Evolutionary conservation across 371 early-diverging fungal genomes (phyloP).

Genomic region (Catenaria anguillulae): DNA sequence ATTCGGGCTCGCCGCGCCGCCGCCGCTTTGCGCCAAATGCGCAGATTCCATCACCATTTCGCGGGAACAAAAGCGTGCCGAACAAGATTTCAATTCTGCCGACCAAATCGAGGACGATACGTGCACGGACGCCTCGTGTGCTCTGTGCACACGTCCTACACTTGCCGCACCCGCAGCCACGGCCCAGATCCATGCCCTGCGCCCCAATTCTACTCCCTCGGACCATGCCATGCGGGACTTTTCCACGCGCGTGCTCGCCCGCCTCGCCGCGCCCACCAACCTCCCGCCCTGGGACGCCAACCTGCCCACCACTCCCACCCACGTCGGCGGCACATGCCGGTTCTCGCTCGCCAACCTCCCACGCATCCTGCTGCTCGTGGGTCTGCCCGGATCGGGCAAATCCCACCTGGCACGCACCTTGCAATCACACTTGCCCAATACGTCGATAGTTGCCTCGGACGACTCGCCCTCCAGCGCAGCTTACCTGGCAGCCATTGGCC

Average conservation of each 20-base stretch:
- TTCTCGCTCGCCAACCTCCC: neutral
- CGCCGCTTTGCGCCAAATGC: constrained; percentile 13
- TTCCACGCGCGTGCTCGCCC: too few species aligned
- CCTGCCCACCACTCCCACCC: neutral
- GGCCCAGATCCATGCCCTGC: constrained; percentile 18
- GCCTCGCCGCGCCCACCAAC: too few species aligned
- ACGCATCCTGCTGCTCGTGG: neutral
- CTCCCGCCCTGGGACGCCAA: neutral
- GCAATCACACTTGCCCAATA: constrained; percentile 13
- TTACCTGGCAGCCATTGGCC: constrained; percentile 4
- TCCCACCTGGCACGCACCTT: constrained; percentile 15
- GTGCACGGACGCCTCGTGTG: constrained; percentile 14
- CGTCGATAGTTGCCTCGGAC: too few species aligned
- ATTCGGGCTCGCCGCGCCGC: constrained; percentile 23
- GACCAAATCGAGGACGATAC: constrained; percentile 1
- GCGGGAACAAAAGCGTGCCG: neutral
- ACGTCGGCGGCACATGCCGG: neutral
- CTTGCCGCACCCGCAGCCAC: constrained; percentile 29
- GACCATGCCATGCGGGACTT: too few species aligned
- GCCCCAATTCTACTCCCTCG: constrained; percentile 31
- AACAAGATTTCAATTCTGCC: neutral
- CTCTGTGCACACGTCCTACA: constrained; percentile 18
- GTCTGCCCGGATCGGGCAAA: neutral
- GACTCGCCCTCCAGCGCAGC: too few species aligned
- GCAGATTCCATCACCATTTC: neutral